Percentiles rank a stretch among this genome's conserved stretches.
Evolutionary conservation across 768 basidiomycete genomes (phyloP).

Genomic region (Hericium alpestre): DNA sequence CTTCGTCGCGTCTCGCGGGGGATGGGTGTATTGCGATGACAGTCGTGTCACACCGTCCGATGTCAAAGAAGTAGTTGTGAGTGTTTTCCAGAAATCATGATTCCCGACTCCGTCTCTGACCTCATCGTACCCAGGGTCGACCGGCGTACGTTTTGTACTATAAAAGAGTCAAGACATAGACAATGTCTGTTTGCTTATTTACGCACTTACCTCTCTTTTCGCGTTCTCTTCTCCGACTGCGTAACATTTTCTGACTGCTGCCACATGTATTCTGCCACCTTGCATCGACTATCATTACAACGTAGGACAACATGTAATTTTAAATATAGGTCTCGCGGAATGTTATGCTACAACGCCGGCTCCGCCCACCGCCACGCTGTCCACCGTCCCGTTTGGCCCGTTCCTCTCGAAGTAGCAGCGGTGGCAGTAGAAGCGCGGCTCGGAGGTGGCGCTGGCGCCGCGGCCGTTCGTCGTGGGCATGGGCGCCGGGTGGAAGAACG

Average conservation of each 20-base stretch:
- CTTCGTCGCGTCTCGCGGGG: conserved; percentile 73
- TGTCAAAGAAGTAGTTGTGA: conserved; percentile 73
- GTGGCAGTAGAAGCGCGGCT: conserved; percentile 30
- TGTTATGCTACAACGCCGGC: background rate
- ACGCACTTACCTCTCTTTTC: background rate
- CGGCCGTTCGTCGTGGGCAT: conserved; percentile 15
- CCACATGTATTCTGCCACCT: conserved; percentile 13
- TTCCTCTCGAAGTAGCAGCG: conserved; percentile 29
- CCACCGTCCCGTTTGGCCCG: conserved; percentile 10
- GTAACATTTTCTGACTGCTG: background rate
- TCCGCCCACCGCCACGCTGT: background rate
- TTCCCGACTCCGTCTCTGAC: conserved; percentile 16
- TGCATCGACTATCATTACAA: conserved; percentile 14
- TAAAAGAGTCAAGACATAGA: conserved; percentile 33
- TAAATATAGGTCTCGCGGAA: conserved; percentile 6
- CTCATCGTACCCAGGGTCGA: conserved; percentile 31
- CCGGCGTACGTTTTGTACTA: conserved; percentile 78
- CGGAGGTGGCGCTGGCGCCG: conserved; percentile 2
- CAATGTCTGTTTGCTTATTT: background rate
- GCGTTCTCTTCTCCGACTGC: background rate
- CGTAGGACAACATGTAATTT: conserved; percentile 14
- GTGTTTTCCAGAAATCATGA: conserved; percentile 20
- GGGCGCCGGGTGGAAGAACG: conserved; percentile 52
- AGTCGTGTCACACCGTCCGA: conserved; percentile 71
- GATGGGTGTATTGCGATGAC: conserved; percentile 93